Evolutionary conservation across 495 filamentous ascomycete genomes (phyloP).

Genomic region (Aspergillus cristatus): DNA sequence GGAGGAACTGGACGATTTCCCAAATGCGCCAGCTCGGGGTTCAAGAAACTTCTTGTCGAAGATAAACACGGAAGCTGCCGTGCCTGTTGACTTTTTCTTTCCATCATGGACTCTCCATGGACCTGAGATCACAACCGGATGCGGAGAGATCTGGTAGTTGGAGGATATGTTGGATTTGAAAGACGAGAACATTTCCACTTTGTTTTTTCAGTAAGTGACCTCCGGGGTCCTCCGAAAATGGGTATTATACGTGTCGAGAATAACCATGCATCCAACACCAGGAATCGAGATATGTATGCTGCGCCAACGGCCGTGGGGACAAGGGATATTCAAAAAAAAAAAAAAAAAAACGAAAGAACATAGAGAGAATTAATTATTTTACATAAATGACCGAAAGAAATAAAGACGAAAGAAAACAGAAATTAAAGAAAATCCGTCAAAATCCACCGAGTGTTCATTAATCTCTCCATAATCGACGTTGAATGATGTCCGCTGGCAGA

Average conservation of each 20-base stretch:
- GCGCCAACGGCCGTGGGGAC: too few species aligned
- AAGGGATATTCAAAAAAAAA: neutral
- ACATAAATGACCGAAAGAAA: neutral
- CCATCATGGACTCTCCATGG: constrained; percentile 97
- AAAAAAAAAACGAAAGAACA: neutral
- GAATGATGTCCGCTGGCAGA: constrained; percentile 3
- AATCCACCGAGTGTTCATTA: neutral
- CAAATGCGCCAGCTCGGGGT: constrained; percentile 47
- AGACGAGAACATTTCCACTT: constrained; percentile 72
- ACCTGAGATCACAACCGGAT: constrained; percentile 63
- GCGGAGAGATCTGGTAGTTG: constrained; percentile 72
- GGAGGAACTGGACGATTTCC: constrained; percentile 52
- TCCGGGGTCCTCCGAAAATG: too few species aligned
- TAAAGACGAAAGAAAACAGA: neutral
- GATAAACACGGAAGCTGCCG: constrained; percentile 83
- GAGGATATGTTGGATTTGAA: constrained; percentile 84
- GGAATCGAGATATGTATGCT: constrained; percentile 2
- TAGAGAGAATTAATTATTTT: neutral
- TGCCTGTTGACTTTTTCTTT: constrained; percentile 88
- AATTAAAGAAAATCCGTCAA: neutral
- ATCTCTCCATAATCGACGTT: neutral
- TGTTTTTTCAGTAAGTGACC: too few species aligned
- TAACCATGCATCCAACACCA: too few species aligned
- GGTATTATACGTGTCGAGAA: too few species aligned
- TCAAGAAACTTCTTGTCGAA: constrained; percentile 87